Evolutionary conservation across 768 basidiomycete species (phyloP), one percentile per base, ranked within the genome.

Genomic region (Hygrocybe coccinea): DNA sequence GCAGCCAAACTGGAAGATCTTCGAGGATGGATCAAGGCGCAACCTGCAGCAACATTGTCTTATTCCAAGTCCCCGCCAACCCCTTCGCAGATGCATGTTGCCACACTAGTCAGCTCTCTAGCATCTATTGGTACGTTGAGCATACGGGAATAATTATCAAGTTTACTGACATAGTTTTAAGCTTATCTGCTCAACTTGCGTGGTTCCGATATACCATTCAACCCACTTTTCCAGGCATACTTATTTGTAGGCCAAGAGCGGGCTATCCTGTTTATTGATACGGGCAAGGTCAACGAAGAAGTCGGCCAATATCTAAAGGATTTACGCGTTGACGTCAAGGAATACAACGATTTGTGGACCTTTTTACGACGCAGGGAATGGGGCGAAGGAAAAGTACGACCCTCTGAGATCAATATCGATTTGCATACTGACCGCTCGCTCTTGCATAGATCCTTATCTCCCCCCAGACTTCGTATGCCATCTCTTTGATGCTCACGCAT

Each of bases 221-320:
- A 91, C 66, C 95, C 95, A 0, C 80, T 98, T 8, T 95, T 97
- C 74, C 89, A 88, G 50, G 81, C 89, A 0, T 98, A 95, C 65
- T 71, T 95, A 17, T 89, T 86, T 62, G 77, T 97, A 38, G 79
- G 84, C 3, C 66, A 81, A 8, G 75, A 84, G 11, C 68, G 67
- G n/a, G 76, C 81, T 5, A 74, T 84, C n/a, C 71, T 95, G 9
- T 95, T 95, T 74, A 73, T 94, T 37, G 91, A 95, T 59, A 61
- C 71, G 38, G 69, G 68, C 52, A 90, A 95, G 64, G 71, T 89
- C 15, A 75, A 78, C 9, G 71, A 76, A 0, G 80, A 86, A 1
- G 81, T 86, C 0, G 65, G 72, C 49, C 73, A 71, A 12, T 88
- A 91, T 63, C 68, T 92, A 8, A 69, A 76, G 14, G 70, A 74